Conservation (phyloP, 495 filamentous ascomycete genomes). For the Aspergillus nidulans region DNA sequence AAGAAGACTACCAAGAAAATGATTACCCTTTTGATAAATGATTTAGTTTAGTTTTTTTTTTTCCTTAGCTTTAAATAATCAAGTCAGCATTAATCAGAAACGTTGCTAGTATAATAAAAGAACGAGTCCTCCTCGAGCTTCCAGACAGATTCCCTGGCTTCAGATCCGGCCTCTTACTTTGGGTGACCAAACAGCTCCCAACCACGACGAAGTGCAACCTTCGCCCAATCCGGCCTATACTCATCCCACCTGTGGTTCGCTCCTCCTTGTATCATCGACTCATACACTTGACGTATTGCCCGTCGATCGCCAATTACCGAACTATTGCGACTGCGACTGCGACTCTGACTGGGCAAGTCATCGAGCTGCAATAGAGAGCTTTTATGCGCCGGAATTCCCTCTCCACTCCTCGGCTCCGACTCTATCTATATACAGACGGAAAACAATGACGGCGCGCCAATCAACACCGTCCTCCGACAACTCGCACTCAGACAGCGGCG, state of each 20-base stretch:
- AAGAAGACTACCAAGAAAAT: not conserved
- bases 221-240: slow-evolving; percentile 4
- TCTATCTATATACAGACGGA: slow-evolving; percentile 13
- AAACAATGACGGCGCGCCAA: slow-evolving; percentile 44
- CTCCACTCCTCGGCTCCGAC: not conserved
- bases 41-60: slow-evolving; percentile 13
- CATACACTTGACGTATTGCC: slow-evolving; percentile 11
- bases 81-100: slow-evolving; percentile 11
- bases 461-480: slow-evolving; percentile 42
- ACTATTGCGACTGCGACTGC: slow-evolving; percentile 2
- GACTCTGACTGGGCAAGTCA: not conserved
- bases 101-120: slow-evolving; percentile 10
- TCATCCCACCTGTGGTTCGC: slow-evolving; percentile 8
- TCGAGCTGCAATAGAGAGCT: not conserved
- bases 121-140: slow-evolving; percentile 5
- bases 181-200: not conserved
- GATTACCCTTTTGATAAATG: slow-evolving; percentile 9
- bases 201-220: not conserved
- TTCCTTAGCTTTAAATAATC: slow-evolving; percentile 10
- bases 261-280: slow-evolving; percentile 22
- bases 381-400: slow-evolving; percentile 1
- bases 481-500: slow-evolving; percentile 39
- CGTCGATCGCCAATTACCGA: slow-evolving; percentile 10
- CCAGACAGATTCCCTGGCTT: slow-evolving; percentile 7
- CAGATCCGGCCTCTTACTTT: slow-evolving; percentile 12